Conservation (phyloP, 352 stramenopile species). For the Pythium scleroteichum region DNA sequence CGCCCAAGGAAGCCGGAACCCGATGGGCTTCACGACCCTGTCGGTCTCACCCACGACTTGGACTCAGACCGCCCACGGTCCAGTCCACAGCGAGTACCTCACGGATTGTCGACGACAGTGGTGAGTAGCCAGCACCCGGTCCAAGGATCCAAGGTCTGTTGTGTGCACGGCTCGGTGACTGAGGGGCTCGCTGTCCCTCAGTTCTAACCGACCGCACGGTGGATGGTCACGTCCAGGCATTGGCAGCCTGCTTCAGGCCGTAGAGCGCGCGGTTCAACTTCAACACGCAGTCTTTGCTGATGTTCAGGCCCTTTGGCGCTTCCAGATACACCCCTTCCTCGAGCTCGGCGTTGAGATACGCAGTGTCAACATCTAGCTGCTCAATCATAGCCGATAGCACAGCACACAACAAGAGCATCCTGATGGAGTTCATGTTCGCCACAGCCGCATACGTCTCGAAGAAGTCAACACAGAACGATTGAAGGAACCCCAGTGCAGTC, state of each 20-base stretch:
- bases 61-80: no score
- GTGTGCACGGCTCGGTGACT: no score
- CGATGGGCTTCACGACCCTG: no score
- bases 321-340: constrained; percentile 7
- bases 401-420: constrained; percentile 3
- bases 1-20: no score
- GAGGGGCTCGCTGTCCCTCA: no score
- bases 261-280: constrained; percentile 10
- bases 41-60: no score
- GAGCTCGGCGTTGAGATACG: constrained; percentile 1
- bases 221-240: constrained; percentile 9
- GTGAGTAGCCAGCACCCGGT: no score
- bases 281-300: background rate
- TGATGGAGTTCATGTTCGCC: constrained; percentile 2
- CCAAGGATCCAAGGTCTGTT: no score
- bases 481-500: constrained; percentile 1
- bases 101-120: no score
- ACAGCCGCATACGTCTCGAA: constrained; percentile 13
- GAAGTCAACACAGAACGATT: background rate
- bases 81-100: no score
- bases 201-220: background rate
- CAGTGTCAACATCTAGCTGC: constrained; percentile 5
- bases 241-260: constrained; percentile 9
- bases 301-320: background rate
- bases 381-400: background rate